Evolutionary conservation across 1,284 basidiomycete genomes (phyloP).

Genomic region (Rhodotorula sp.): DNA sequence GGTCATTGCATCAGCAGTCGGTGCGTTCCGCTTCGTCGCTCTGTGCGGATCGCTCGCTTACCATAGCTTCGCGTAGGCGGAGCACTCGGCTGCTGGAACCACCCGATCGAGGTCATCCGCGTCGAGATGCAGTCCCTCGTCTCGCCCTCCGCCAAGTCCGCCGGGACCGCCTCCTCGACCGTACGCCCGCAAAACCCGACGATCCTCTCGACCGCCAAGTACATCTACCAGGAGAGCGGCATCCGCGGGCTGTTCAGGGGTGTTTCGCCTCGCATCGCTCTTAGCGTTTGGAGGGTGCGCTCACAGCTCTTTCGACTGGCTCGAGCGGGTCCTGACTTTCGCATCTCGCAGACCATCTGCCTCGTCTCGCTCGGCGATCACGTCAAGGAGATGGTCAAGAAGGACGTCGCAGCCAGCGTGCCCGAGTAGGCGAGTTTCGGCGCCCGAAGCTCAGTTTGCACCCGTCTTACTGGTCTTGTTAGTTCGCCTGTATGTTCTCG

Average conservation of each 20-base stretch:
- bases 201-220: slow-evolving; percentile 77
- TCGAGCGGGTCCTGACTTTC: neutral
- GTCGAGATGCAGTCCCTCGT: slow-evolving; percentile 99
- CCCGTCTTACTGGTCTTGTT: too few relatives aligned
- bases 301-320: neutral
- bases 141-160: slow-evolving; percentile 48
- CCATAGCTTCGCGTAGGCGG: slow-evolving; percentile 54
- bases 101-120: slow-evolving; percentile 90
- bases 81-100: slow-evolving; percentile 97
- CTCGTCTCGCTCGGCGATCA: slow-evolving; percentile 37
- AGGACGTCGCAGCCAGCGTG: slow-evolving; percentile 11
- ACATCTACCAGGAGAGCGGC: slow-evolving; percentile 84
- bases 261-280: slow-evolving; percentile 89
- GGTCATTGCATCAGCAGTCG: slow-evolving; percentile 83
- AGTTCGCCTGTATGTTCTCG: too few relatives aligned
- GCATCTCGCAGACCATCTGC: slow-evolving; percentile 60
- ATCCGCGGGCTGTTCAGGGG: slow-evolving; percentile 95
- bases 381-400: slow-evolving; percentile 25
- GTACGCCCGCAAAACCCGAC: slow-evolving; percentile 76
- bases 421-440: neutral
- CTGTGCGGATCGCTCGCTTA: too few relatives aligned
- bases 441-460: too few relatives aligned
- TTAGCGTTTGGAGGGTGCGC: slow-evolving; percentile 71
- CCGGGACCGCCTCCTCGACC: slow-evolving; percentile 52
- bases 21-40: neutral